Evolutionary conservation across 257 asterid genomes (phyloP).

Genomic region (Penstemon davidsonii): DNA sequence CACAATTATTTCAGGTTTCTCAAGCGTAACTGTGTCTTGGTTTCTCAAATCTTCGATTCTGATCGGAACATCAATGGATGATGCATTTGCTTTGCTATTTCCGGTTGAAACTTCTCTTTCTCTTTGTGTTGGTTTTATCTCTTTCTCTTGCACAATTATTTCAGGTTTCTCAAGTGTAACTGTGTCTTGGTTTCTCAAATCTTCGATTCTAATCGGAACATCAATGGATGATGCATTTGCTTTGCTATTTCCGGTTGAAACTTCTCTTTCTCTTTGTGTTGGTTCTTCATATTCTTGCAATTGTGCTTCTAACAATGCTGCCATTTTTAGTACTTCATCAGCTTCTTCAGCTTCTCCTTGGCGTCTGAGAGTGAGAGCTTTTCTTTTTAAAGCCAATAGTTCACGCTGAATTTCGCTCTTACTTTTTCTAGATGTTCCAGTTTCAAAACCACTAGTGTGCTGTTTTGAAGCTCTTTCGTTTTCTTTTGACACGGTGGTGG

Average conservation of each 20-base stretch:
- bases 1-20: slow-evolving; percentile 36
- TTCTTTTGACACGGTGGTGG: slow-evolving; percentile 27
- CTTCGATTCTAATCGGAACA: slow-evolving; percentile 30
- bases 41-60: slow-evolving; percentile 30
- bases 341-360: slow-evolving; percentile 81
- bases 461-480: slow-evolving; percentile 20
- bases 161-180: slow-evolving; percentile 35
- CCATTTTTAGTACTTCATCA: slow-evolving; percentile 71
- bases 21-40: slow-evolving; percentile 28
- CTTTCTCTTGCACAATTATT: slow-evolving; percentile 31
- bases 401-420: slow-evolving; percentile 84
- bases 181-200: slow-evolving; percentile 32
- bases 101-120: slow-evolving; percentile 29
- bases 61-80: slow-evolving; percentile 22
- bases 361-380: slow-evolving; percentile 76
- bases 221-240: slow-evolving; percentile 12
- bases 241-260: slow-evolving; percentile 30
- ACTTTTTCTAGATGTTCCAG: slow-evolving; percentile 47
- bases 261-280: slow-evolving; percentile 29
- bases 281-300: slow-evolving; percentile 64
- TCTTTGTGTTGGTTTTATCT: slow-evolving; percentile 31
- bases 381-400: slow-evolving; percentile 72
- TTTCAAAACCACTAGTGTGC: slow-evolving; percentile 19
- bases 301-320: slow-evolving; percentile 58
- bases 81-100: slow-evolving; percentile 24